Evolutionary conservation across 768 basidiomycete species (phyloP), one percentile per base, ranked within the genome.

Genomic region (Cystofilobasidium ferigula): DNA sequence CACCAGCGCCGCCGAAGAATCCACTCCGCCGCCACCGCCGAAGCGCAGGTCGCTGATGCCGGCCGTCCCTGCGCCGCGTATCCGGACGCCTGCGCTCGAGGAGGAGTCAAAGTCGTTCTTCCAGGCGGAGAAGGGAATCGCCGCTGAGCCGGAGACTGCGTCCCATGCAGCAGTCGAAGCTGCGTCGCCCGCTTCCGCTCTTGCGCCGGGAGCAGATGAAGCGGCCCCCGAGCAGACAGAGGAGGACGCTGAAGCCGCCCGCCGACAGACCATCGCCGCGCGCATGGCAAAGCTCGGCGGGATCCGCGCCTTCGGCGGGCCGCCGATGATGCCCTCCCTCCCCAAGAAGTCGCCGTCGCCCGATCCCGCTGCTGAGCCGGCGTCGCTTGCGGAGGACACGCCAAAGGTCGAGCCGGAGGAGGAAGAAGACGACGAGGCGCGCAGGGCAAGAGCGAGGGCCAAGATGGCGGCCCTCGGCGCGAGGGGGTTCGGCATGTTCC

Each of bases 241-340:
- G 5, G 71, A 58, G 30, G 71, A 82, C 63, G 80, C 82, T 28
- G 76, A 74, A 12, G 80, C 79, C 14, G 69, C 75, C 2, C 80
- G 85, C 57, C 81, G 85, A 28, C 80, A 80, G 35, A 87, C 87
- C 1, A 88, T 95, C 42, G 89, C 91, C 0, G 90, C 94, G 65
- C 82, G 92, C n/a, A 93, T 95, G 91, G 91, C 91, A 0, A 89
- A 85, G 72, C 79, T 95, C 0, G 89, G 92, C 20, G 89, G 88
- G 3, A 85, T 94, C 43, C 22, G 67, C 12, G 38, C 62, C 22
- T 68, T 68, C 38, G 62, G 67, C 18, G 61, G 54, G 36, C 66
- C 66, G 24, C 60, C 61, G 24, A 61, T 43, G 10, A 5, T 40
- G 45, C 47, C 36, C n/a, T n/a, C n/a, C 28, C 36, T 24, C n/a